These are phyloP conservation scores for Fusarium mangiferae DNA, from an alignment of 2,329 filamentous ascomycete genomes.

Conservation along the genomic window DNA sequence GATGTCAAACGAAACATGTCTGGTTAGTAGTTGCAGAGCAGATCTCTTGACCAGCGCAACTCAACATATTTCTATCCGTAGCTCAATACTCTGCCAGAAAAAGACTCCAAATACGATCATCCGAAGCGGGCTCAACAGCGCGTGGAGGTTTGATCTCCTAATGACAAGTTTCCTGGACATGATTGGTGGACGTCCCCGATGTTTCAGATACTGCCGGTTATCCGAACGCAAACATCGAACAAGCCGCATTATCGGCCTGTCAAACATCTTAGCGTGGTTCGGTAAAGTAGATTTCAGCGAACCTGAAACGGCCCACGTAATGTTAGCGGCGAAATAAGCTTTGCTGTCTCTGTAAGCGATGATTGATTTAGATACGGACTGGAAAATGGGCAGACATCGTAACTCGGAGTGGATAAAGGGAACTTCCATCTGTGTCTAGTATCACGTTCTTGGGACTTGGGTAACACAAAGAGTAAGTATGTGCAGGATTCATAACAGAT, in stretches of 20 bases:
- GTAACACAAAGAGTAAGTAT: neutral
- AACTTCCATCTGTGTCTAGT: fast-evolving
- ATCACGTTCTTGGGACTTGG: fast-evolving
- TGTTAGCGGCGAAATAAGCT: neutral
- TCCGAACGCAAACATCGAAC: neutral
- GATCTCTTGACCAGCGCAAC: fast-evolving
- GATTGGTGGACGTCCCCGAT: neutral
- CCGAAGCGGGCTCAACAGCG: fast-evolving
- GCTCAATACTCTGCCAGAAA: fast-evolving
- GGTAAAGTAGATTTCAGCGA: neutral
- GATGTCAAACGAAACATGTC: fast-evolving
- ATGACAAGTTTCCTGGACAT: neutral
- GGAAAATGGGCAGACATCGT: neutral
- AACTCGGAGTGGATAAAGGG: fast-evolving
- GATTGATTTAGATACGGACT: neutral
- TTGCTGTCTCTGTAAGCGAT: too few relatives aligned
- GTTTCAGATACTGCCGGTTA: neutral
- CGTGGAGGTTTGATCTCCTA: fast-evolving
- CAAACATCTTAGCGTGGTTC: neutral
- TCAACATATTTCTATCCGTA: neutral
- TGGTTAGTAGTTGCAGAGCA: fast-evolving
- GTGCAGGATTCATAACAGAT: fast-evolving
- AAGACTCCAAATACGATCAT: too few relatives aligned
- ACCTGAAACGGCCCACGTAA: neutral
- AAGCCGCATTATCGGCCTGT: neutral